Evolutionary conservation across 2,329 filamentous ascomycete genomes (phyloP), one percentile per base, ranked within the genome.

Genomic region (Myrmaecium sp.): DNA sequence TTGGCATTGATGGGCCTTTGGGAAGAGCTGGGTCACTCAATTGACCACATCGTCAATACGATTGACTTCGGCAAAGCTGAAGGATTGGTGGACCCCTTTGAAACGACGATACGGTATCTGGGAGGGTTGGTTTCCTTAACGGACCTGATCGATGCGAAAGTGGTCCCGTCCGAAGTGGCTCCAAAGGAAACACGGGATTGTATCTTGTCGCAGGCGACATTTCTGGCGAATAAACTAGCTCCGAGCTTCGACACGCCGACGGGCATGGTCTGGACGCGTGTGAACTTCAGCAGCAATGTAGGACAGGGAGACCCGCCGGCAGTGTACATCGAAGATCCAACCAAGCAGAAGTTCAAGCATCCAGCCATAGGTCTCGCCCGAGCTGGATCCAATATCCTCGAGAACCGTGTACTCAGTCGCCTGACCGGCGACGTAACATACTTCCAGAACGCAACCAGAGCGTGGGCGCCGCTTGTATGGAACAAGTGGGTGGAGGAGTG

Each of bases 381-480:
- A 12, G 43, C 52, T 4, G 56, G 55, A 13, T 57, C 53, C 3
- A 54, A 52, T 12, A 56, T 57, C 28, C 43, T 60, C 15, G 57
- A 60, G 36, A 54, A 56, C 29, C 47, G 50, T 9, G 47, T 49
- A 8, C 37, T 60, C 20, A 53, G 45, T 4, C 45, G 48, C 19
- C 33, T 59, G 30, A 58, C 52, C 10, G 50, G 51, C 12, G 37
- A 57, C 21, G 28, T 33, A 4, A 40, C 48, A n/a, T 60, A 58
- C 36, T 39, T 44, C 6, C 40, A 30, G 17, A 58, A 58, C 31
- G 49, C 56, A 3, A 58, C 55, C 4, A 39, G 41, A 24, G 51
- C 55, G 14, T 58, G 56, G 56, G 45, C 49, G 14, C 49, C 52
- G 15, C 40, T 60, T n/a, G 54, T 60, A 6, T 58, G 54, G 53